phyloP scores from a whole-genome alignment of 2,329 filamentous ascomycete species.

The Clathrospora elynae region DNA sequence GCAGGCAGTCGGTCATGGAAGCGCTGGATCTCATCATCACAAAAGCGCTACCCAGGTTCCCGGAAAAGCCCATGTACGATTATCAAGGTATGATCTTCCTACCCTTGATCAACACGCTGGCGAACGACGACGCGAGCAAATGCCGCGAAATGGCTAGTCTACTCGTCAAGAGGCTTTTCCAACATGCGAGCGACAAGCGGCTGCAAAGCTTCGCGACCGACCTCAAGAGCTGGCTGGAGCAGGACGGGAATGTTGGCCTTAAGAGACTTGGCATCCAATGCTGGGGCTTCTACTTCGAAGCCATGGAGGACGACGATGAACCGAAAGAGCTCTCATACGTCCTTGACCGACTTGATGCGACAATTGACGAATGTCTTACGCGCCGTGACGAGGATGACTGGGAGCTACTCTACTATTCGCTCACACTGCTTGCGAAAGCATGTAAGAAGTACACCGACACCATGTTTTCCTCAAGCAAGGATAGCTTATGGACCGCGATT shows the following conservation, averaged over 20 bases:
- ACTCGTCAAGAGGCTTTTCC: conserved; percentile 80
- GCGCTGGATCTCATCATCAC: conserved; percentile 82
- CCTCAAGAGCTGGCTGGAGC: conserved; percentile 75
- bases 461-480: conserved; percentile 64
- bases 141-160: conserved; percentile 82
- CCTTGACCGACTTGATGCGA: conserved; percentile 55
- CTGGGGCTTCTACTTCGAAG: conserved; percentile 82
- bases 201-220: conserved; percentile 71
- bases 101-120: conserved; percentile 80
- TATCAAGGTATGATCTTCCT: conserved; percentile 82
- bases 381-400: conserved; percentile 64
- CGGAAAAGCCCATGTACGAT: conserved; percentile 75
- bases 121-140: conserved; percentile 85
- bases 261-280: conserved; percentile 76
- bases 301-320: conserved; percentile 53
- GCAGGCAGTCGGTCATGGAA: conserved; percentile 91
- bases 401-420: conserved; percentile 74
- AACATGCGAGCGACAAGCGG: conserved; percentile 74
- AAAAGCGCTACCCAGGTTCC: conserved; percentile 65
- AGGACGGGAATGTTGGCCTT: conserved; percentile 73
- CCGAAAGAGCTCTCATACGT: conserved; percentile 72
- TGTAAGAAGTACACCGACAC: conserved; percentile 68
- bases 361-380: conserved; percentile 57
- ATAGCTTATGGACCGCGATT: conserved; percentile 72
- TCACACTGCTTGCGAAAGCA: conserved; percentile 72